These are phyloP conservation scores for Rhodotorula glutinis DNA, from an alignment of 1,284 basidiomycete species.

Conservation along the genomic window DNA sequence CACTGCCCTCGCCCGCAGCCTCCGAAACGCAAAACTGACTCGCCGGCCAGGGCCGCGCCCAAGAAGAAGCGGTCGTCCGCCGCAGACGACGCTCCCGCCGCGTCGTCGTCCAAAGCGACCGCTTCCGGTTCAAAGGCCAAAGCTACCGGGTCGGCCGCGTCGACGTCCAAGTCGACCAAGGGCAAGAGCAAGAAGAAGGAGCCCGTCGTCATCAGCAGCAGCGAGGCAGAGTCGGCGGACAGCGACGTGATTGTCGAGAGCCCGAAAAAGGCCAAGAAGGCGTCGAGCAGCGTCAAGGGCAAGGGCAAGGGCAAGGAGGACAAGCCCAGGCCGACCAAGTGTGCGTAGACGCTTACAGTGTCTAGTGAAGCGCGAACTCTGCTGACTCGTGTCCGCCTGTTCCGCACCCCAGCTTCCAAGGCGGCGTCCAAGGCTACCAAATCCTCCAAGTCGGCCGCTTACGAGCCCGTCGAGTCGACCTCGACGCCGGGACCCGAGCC, in stretches of 20 bases:
- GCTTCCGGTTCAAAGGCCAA: not conserved
- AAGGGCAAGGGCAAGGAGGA: not conserved
- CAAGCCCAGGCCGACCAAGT: not conserved
- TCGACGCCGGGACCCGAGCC: conserved; percentile 1
- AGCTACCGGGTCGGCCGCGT: not conserved
- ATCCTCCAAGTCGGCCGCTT: not conserved
- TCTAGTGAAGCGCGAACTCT: too few relatives aligned
- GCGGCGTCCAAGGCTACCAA: not conserved
- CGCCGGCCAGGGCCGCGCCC: not conserved
- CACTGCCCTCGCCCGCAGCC: conserved; percentile 21
- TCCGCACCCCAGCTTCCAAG: not conserved
- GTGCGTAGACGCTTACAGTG: too few relatives aligned
- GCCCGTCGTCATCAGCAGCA: not conserved
- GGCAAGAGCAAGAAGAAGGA: conserved; percentile 6
- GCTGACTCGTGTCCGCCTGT: too few relatives aligned
- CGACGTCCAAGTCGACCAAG: not conserved
- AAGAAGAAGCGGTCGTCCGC: conserved; percentile 18
- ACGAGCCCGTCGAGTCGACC: not conserved
- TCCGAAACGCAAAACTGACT: conserved; percentile 25
- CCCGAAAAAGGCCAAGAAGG: conserved; percentile 3
- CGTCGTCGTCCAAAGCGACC: not conserved
- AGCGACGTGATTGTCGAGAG: conserved; percentile 5
- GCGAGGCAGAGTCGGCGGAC: not conserved
- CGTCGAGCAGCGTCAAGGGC: not conserved
- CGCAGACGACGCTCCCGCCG: conserved; percentile 2